These are phyloP conservation scores for Plasmodium gonderi DNA, from an alignment of 169 alveolate genomes.

Conservation along the genomic window DNA sequence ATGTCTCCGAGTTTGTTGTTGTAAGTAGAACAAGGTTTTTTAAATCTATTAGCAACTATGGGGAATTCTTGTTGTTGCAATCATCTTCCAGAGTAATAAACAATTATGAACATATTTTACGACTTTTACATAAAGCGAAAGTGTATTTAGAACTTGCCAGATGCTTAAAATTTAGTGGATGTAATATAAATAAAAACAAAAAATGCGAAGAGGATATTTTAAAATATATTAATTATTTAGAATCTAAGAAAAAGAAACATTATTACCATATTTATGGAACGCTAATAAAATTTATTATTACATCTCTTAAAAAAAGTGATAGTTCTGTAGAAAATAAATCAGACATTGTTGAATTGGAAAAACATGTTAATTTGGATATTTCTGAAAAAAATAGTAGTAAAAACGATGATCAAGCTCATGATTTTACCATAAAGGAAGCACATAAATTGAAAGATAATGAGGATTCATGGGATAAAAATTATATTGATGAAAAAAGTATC, in stretches of 20 bases:
- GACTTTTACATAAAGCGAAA: constrained; percentile 58
- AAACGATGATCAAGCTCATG: constrained; percentile 27
- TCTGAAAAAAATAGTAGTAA: constrained; percentile 14
- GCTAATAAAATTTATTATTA: constrained; percentile 45
- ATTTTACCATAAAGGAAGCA: constrained; percentile 8
- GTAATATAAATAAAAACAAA: constrained; percentile 19
- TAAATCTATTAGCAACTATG: constrained; percentile 60
- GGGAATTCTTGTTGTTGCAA: constrained; percentile 68
- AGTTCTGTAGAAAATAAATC: constrained; percentile 6
- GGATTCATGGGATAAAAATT: constrained; percentile 16
- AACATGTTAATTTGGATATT: constrained; percentile 2
- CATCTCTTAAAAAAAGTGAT: constrained; percentile 49
- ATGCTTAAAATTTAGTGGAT: constrained; percentile 19
- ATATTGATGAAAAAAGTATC: constrained; percentile 30
- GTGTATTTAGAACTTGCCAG: constrained; percentile 45
- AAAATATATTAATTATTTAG: constrained; percentile 62
- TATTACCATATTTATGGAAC: constrained; percentile 40
- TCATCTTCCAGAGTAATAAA: constrained; percentile 72
- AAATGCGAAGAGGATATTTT: constrained; percentile 66
- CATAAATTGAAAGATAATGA: constrained; percentile 24
- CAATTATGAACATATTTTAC: constrained; percentile 60
- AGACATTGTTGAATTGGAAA: not conserved
- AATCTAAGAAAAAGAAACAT: constrained; percentile 44
- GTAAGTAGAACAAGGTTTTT: constrained; percentile 74
- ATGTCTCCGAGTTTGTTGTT: constrained; percentile 75